Percentiles rank a stretch among this genome's conserved stretches.
Conservation (phyloP, 2,329 filamentous ascomycete genomes). For the Fusarium sp. region DNA sequence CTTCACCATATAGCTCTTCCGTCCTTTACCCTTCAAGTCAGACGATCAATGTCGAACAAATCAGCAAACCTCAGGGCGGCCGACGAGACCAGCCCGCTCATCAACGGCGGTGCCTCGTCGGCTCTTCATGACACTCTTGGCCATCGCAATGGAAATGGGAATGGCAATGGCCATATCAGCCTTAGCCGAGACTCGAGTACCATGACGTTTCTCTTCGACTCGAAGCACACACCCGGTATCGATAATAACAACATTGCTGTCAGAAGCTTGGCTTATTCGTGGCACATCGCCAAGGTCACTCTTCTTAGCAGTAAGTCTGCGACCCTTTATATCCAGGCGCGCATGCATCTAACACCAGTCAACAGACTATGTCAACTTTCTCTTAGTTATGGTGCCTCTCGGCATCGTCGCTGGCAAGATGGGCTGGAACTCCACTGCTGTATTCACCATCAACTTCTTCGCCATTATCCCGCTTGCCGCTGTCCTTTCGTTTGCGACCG, state of each 20-base stretch:
- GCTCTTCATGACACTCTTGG: constrained; percentile 24
- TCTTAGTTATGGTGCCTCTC: constrained; percentile 79
- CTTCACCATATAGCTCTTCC: constrained; percentile 44
- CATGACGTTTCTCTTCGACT: constrained; percentile 61
- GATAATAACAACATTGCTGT: constrained; percentile 61
- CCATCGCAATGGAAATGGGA: constrained; percentile 20
- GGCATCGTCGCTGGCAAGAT: constrained; percentile 75
- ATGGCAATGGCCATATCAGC: constrained; percentile 42
- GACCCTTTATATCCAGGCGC: not conserved
- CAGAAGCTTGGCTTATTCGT: constrained; percentile 60
- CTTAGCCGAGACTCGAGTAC: constrained; percentile 41
- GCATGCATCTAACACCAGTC: constrained; percentile 13
- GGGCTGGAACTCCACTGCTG: constrained; percentile 72
- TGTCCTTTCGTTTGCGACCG: constrained; percentile 80
- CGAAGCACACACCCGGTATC: constrained; percentile 63
- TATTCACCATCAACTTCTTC: constrained; percentile 84
- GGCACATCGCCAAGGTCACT: constrained; percentile 69
- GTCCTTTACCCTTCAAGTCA: constrained; percentile 42
- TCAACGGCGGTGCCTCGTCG: constrained; percentile 53
- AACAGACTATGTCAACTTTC: constrained; percentile 73
- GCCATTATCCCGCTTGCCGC: constrained; percentile 82
- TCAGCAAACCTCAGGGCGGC: constrained; percentile 39
- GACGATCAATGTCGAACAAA: constrained; percentile 52
- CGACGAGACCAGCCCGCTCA: constrained; percentile 58
- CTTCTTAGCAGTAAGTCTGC: constrained; percentile 67